A percentile compares a stretch with the other conserved stretches of the same genome.
Evolutionary conservation across 1,284 basidiomycete genomes (phyloP).

Genomic region (Melampsora abietis-canadensis): DNA sequence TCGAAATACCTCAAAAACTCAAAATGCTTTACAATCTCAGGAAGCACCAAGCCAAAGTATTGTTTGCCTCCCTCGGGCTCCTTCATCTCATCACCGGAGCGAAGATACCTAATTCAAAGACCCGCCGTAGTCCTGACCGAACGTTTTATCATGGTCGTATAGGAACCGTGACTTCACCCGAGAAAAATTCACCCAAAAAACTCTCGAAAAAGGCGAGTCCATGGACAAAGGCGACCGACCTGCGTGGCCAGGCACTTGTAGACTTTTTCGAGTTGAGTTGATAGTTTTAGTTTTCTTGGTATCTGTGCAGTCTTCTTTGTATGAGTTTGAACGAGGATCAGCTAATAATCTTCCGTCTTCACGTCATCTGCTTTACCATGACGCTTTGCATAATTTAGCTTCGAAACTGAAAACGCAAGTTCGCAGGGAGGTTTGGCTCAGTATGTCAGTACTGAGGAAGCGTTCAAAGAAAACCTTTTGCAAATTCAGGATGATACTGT

Average conservation of each 20-base stretch:
- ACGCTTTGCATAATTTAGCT: background rate
- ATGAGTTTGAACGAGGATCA: no score
- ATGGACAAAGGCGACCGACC: background rate
- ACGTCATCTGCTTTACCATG: background rate
- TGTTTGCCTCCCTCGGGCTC: background rate
- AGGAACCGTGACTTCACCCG: background rate
- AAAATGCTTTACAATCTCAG: background rate
- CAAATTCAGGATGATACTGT: constrained; percentile 5
- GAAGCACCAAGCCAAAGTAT: background rate
- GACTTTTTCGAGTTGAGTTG: constrained; percentile 9
- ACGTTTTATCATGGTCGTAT: constrained; percentile 4
- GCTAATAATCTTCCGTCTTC: no score
- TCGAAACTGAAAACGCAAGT: background rate
- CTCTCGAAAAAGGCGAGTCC: background rate
- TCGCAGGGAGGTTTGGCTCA: constrained; percentile 14
- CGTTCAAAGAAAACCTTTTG: constrained; percentile 1
- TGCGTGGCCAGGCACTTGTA: background rate
- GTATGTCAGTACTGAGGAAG: constrained; percentile 4
- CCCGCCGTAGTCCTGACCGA: background rate
- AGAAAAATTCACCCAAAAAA: constrained; percentile 1
- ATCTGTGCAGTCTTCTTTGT: no score
- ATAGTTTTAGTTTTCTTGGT: no score
- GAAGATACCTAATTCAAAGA: background rate
- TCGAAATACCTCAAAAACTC: background rate
- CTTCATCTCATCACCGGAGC: background rate